These are phyloP conservation scores for Carex cristatella DNA, from an alignment of 176 grass and related monocot genomes.

Conservation along the genomic window DNA sequence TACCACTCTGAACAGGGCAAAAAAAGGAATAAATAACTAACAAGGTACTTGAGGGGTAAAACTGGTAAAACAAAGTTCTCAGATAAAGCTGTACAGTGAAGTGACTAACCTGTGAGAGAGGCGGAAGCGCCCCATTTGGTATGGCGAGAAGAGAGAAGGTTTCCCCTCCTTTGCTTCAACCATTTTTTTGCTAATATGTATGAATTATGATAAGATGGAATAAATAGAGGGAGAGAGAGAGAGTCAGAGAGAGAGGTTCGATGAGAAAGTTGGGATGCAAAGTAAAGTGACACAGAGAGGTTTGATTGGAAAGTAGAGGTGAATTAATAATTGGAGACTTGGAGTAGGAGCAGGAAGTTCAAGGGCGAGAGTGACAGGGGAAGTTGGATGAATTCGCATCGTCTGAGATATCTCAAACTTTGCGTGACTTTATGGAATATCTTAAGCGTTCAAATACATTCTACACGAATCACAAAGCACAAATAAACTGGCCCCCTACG, in stretches of 20 bases:
- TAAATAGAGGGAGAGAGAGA: not conserved
- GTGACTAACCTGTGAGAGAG: conserved; percentile 65
- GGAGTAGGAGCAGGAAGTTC: not conserved
- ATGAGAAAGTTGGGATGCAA: not conserved
- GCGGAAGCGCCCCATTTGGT: conserved; percentile 70
- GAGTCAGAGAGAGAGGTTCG: not conserved
- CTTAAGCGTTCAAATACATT: too few relatives aligned
- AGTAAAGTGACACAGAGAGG: not conserved
- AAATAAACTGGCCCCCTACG: too few relatives aligned
- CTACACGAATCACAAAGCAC: too few relatives aligned
- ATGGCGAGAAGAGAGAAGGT: conserved; percentile 77
- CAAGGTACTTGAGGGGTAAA: not conserved
- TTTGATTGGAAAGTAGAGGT: not conserved
- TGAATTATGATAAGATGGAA: not conserved
- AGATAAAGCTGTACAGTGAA: not conserved
- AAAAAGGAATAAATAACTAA: not conserved
- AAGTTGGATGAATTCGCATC: too few relatives aligned
- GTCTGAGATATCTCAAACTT: too few relatives aligned
- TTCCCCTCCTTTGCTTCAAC: conserved; percentile 15
- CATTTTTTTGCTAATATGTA: conserved; percentile 26
- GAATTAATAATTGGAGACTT: not conserved
- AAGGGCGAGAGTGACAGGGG: not conserved
- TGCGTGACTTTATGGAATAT: too few relatives aligned
- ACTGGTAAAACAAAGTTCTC: not conserved
- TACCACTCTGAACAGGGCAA: conserved; percentile 47